Percentiles rank a stretch among this genome's conserved stretches.
These are phyloP conservation scores for Magnusiomyces clavatus DNA, from an alignment of 1,139 yeast species.

Conservation along the genomic window DNA sequence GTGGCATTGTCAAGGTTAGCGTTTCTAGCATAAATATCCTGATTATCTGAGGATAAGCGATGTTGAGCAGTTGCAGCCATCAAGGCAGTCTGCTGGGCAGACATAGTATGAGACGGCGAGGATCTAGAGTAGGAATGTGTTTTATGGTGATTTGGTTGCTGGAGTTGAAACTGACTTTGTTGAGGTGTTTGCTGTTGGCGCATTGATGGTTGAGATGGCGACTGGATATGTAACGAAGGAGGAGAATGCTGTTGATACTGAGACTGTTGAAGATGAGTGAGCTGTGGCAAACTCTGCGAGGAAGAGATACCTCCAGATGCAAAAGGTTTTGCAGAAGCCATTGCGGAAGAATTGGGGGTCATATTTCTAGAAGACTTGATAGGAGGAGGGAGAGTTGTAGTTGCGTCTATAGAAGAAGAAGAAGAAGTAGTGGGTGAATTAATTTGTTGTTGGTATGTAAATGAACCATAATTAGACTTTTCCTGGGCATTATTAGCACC, in stretches of 20 bases:
- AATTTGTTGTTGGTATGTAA: not conserved
- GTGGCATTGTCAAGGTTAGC: too few relatives aligned
- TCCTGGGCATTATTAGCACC: not conserved
- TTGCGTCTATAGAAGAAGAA: not conserved
- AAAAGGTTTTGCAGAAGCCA: not conserved
- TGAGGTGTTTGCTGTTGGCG: conserved; percentile 9
- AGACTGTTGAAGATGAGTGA: conserved; percentile 7
- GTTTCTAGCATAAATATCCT: too few relatives aligned
- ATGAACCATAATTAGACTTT: not conserved
- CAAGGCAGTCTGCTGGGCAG: conserved; percentile 8
- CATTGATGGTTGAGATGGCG: conserved; percentile 17
- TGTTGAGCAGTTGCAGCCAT: conserved; percentile 6
- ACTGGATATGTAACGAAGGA: conserved; percentile 17
- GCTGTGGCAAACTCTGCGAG: not conserved
- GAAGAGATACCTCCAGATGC: not conserved
- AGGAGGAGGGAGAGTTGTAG: too few relatives aligned
- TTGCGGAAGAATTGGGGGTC: not conserved
- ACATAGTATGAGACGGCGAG: conserved; percentile 9
- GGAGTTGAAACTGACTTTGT: not conserved
- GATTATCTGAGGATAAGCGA: not conserved
- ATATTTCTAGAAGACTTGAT: too few relatives aligned
- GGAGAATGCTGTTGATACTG: conserved; percentile 11
- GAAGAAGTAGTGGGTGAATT: conserved; percentile 1
- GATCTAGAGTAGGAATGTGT: not conserved
- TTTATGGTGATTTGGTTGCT: conserved; percentile 1